Base-by-base conservation (phyloP, 495 filamentous ascomycete species). In the Articulospora tetracladia region DNA sequence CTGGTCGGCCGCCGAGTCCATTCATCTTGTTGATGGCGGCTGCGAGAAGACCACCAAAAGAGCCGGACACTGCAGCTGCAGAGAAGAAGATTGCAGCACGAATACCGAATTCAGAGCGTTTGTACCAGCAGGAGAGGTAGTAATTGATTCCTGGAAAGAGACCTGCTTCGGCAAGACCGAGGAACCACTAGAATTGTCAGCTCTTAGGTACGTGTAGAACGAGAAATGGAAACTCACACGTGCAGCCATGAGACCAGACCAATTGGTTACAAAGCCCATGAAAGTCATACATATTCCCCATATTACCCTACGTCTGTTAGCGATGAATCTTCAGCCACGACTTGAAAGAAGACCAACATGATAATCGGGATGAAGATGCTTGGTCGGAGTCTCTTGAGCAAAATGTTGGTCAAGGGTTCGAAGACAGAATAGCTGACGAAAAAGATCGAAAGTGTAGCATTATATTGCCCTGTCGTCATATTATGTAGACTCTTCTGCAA, bases 401-500 rank as follows among this genome's bases (percentile, higher is more conserved):
- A 73, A 52, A 97, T 72, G 70, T 98, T 97, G 44, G 92, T 95
- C 32, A 93, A 60, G 0, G 92, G 92, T 77, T 97, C 93, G 60
- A 92, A 90, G 39, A 92, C 73, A 36, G 90, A 80, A 72, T 98
- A 98, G 22, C 91, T 95, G 25, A 96, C 82, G 77, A 97, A 98
- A 75, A 97, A 97, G 66, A 96, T 88, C 34, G 87, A 87, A 1
- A 97, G 80, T 3, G 85, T 77, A 11, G 80, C 79, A 69, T 93
- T 95, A 73, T 92, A 97, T 67, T 93, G 84, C 20, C 77, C 73
- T 39, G 81, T 73, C 3, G 78, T 83, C 76, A 96, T 84, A 58
- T 59, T 56, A 25, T 76, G 41, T 2, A 96, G 77, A 58, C 86
- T 81, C 13, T 76, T 70, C n/a, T 80, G 62, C 1, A 97, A 76